Conservation (phyloP, 129 eudicot species). For the Flaveria robusta region DNA sequence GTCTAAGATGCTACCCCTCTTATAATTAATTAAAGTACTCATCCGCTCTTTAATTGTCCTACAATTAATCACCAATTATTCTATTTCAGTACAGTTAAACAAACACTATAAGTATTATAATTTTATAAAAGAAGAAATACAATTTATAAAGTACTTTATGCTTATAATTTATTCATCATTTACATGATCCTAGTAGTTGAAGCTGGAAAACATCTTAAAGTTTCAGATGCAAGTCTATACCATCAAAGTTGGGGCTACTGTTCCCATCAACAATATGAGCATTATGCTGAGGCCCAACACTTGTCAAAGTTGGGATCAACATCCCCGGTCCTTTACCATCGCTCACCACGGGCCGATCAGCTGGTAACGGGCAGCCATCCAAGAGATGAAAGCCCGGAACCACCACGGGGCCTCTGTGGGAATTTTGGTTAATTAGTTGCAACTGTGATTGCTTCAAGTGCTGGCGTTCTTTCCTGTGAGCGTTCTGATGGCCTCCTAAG, state of each 20-base stretch:
- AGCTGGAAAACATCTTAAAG: background rate
- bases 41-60: too few relatives aligned
- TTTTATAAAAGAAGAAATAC: background rate
- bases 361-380: too few relatives aligned
- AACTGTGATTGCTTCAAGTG: slow-evolving; percentile 62
- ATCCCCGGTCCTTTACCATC: too few relatives aligned
- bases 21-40: too few relatives aligned
- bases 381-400: too few relatives aligned
- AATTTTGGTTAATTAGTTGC: slow-evolving; percentile 56
- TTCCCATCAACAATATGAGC: background rate
- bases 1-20: too few relatives aligned
- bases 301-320: background rate
- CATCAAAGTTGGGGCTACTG: background rate
- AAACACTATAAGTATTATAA: background rate
- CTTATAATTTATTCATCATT: background rate
- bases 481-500: slow-evolving; percentile 87
- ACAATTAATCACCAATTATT: too few relatives aligned
- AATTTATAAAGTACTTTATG: too few relatives aligned
- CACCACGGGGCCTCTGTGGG: slow-evolving; percentile 25
- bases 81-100: background rate
- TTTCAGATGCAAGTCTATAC: slow-evolving; percentile 3
- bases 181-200: background rate
- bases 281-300: background rate
- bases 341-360: too few relatives aligned
- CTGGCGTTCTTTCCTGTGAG: slow-evolving; percentile 79